Evolutionary conservation across 345 rosid species (phyloP), one percentile per base, ranked within the genome.

Genomic region (Lepidium sativum): DNA sequence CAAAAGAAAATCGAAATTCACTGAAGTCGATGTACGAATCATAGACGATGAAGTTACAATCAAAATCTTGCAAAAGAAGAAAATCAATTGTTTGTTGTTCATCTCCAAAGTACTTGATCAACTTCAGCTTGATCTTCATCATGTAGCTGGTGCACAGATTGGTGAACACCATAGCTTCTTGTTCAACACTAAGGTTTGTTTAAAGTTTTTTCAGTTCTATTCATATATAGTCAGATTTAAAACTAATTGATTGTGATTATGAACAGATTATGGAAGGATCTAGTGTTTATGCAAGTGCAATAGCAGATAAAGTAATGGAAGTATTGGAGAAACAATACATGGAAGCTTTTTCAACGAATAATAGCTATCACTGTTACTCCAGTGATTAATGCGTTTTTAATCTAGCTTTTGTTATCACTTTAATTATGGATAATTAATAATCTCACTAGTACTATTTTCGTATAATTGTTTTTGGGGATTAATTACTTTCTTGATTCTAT

Each of bases 21-120:
- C 87, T 1, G 92, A 90, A 66, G 87, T 90, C 1, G 95, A 87
- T 73, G 92, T 87, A 38, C 84, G 92, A 35, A 82, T 90, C 48
- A 55, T 83, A 9, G 89, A 87, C 32, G 87, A 82, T 32, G 96
- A 87, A 74, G 87, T 87, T 20, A 90, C 88, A 1, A 79, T 89
- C 68, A 86, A 87, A 65, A 77, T 85, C 3, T 74, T 87, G 12
- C 97, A 85, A 71, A 74, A 84, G 65, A 89, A 89, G 84, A 86
- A 80, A 68, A 80, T 77, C 65, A 80, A 86, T 38, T 83, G 92
- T 72, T 68, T 91, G 80, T 57, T 86, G 60, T 73, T 60, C 61
- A 89, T 84, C 4, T 84, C 92, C 52, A 86, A 74, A 81, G 82
- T 83, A 15, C 84, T 91, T 25, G 89, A 85, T 14, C 87, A 86